phyloP scores from a whole-genome alignment of 768 basidiomycete species.

The Butyriboletus loyo region DNA sequence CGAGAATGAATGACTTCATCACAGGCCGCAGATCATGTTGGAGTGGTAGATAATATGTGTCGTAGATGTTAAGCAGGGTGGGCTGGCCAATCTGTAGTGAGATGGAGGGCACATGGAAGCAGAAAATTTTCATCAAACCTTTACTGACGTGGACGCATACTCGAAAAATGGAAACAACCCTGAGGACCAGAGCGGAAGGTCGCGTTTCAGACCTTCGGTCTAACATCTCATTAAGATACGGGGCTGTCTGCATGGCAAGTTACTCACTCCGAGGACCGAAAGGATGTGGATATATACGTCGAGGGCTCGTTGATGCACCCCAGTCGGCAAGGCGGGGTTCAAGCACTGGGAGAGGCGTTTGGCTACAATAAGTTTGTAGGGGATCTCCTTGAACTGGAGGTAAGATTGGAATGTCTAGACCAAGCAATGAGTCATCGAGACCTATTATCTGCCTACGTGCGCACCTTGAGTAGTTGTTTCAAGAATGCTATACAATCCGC shows the following conservation, averaged over 20 bases:
- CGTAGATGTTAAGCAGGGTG: conserved; percentile 85
- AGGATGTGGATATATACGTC: conserved; percentile 95
- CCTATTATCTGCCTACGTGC: conserved; percentile 1
- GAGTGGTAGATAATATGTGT: conserved; percentile 87
- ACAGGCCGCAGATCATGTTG: conserved; percentile 78
- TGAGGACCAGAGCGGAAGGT: conserved; percentile 91
- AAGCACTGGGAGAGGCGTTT: conserved; percentile 95
- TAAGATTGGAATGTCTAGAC: conserved; percentile 87
- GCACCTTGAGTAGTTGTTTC: conserved; percentile 87
- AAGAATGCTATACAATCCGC: conserved; percentile 98
- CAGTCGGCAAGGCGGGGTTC: conserved; percentile 95
- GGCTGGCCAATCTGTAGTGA: conserved; percentile 47
- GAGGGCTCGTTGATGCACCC: conserved; percentile 93
- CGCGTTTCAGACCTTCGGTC: conserved; percentile 83
- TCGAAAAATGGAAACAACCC: conserved; percentile 99
- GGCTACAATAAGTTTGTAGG: conserved; percentile 88
- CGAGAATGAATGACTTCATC: conserved; percentile 92
- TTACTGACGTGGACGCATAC: conserved; percentile 98
- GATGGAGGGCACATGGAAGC: background rate
- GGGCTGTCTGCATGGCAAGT: background rate
- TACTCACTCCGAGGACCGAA: conserved; percentile 80
- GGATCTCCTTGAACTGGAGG: conserved; percentile 94
- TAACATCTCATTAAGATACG: conserved; percentile 31
- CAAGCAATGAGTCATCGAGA: background rate
- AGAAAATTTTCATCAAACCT: conserved; percentile 48